These are phyloP conservation scores for Stemphylium vesicarium DNA, from an alignment of 2,329 filamentous ascomycete species.

Conservation along the genomic window DNA sequence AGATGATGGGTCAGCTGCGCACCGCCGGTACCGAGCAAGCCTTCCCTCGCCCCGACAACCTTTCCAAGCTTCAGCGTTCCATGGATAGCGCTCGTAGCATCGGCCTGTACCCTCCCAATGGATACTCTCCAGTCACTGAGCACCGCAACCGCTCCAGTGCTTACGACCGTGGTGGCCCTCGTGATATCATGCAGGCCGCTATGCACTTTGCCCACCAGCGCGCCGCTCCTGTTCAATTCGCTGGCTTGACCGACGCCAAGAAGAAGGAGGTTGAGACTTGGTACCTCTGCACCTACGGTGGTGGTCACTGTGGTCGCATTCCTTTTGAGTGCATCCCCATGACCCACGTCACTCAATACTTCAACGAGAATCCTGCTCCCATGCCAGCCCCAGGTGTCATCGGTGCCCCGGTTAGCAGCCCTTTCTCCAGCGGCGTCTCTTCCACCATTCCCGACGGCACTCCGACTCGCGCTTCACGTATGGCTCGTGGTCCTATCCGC, in stretches of 20 bases:
- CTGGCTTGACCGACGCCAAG: conserved; percentile 22
- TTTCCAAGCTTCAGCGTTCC: conserved; percentile 84
- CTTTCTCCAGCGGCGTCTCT: conserved; percentile 2
- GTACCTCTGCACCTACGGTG: conserved; percentile 30
- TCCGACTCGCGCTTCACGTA: conserved; percentile 17
- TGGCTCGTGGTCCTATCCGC: conserved; percentile 10
- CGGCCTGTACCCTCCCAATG: conserved; percentile 84
- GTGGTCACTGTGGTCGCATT: conserved; percentile 25
- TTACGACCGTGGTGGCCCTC: conserved; percentile 78
- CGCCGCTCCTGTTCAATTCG: conserved; percentile 14
- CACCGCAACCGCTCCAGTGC: conserved; percentile 78
- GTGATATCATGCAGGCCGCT: conserved; percentile 38
- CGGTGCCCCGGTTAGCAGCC: conserved; percentile 20
- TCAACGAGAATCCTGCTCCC: conserved; percentile 19
- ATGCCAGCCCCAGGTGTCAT: conserved; percentile 29
- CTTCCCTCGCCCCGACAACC: conserved; percentile 82
- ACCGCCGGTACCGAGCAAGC: conserved; percentile 72
- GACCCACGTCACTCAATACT: conserved; percentile 28
- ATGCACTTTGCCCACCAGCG: conserved; percentile 26
- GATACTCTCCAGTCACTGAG: conserved; percentile 74
- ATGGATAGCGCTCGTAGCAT: conserved; percentile 86
- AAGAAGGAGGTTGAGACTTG: conserved; percentile 34
- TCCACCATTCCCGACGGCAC: conserved; percentile 6
- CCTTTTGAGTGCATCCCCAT: conserved; percentile 39
- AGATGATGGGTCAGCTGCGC: conserved; percentile 46